Conservation (phyloP, 176 grass and related monocot genomes). For the Carex cristatella region DNA sequence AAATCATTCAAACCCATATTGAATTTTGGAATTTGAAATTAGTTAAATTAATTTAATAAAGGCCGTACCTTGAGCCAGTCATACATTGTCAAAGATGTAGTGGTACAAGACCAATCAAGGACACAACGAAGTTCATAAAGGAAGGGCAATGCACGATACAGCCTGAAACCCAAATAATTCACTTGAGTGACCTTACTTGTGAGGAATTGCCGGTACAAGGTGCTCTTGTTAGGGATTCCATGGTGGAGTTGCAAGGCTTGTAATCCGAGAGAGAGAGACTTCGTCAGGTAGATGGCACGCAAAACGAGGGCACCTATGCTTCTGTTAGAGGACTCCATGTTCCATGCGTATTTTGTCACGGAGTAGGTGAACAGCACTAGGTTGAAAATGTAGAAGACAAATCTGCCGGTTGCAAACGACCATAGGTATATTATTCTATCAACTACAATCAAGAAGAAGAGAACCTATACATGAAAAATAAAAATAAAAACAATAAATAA, state of each 20-base stretch:
- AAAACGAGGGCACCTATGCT: slow-evolving; percentile 69
- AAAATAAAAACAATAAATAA: slow-evolving; percentile 16
- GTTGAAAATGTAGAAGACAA: slow-evolving; percentile 98
- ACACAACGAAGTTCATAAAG: slow-evolving; percentile 95
- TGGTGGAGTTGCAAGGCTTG: slow-evolving; percentile 92
- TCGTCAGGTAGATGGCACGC: slow-evolving; percentile 91
- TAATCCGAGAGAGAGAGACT: slow-evolving; percentile 78
- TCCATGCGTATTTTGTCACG: slow-evolving; percentile 93
- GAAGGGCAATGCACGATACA: slow-evolving; percentile 90
- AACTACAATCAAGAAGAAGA: slow-evolving; percentile 97
- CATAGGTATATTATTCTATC: slow-evolving; percentile 97
- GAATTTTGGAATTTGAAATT: no score
- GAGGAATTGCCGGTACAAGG: slow-evolving; percentile 88
- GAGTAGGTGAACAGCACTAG: slow-evolving; percentile 92
- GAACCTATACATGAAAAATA: slow-evolving; percentile 53
- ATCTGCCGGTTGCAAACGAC: slow-evolving; percentile 84
- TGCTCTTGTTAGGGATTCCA: slow-evolving; percentile 93
- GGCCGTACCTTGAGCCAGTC: slow-evolving; percentile 88
- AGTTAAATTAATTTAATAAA: not conserved
- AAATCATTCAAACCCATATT: no score
- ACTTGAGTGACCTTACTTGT: slow-evolving; percentile 97
- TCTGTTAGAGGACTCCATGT: slow-evolving; percentile 70
- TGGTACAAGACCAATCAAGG: slow-evolving; percentile 97
- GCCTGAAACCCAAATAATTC: slow-evolving; percentile 78
- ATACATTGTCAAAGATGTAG: slow-evolving; percentile 97